Base-by-base conservation (phyloP, 2,329 filamentous ascomycete genomes). In the Ophiostoma piceae region DNA sequence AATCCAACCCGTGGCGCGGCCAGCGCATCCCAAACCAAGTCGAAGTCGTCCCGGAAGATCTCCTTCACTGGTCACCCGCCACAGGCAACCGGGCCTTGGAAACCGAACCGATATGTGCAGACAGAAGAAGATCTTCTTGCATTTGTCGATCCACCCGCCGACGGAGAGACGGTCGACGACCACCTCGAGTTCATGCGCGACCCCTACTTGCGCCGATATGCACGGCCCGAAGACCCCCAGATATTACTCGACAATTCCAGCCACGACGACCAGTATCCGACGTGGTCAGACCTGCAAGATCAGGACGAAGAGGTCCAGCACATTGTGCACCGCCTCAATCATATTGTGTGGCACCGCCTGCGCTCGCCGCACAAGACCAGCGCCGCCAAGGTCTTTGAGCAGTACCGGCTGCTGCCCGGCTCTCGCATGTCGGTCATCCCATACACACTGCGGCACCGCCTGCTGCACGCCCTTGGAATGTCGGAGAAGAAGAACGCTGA, bases 381-480 rank as follows among this genome's bases (percentile, higher is more conserved):
- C 78, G 83, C 65, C 12, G 82, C 82, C 41, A 74, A 75, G 1
- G 80, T 88, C 71, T 85, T 84, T 74, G 77, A 81, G 1, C 73
- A 82, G 2, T 88, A 88, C 76, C 75, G 78, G 35, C 76, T 79
- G 47, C 75, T 88, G 9, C 84, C 85, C 0, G 81, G 85, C 70
- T 84, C 82, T 5, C 81, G 84, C 54, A 84, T 86, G 79, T 75
- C 83, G 3, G 79, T 84, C 68, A 76, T 89, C 2, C 79, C 9
- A 80, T 81, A 71, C 76, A 78, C 41, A 14, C 79, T 87, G 66
- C 85, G 93, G 22, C 87, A 88, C 68, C 78, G 82, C 8, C 81
- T 96, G 26, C 81, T 96, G 68, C 87, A 85, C 69, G 85, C 88
- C 60, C 85, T 97, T 72, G 88, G 90, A 26, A 84, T 86, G 65